phyloP scores from a whole-genome alignment of 805 yeast genomes.

The Candida taoyuanica region DNA sequence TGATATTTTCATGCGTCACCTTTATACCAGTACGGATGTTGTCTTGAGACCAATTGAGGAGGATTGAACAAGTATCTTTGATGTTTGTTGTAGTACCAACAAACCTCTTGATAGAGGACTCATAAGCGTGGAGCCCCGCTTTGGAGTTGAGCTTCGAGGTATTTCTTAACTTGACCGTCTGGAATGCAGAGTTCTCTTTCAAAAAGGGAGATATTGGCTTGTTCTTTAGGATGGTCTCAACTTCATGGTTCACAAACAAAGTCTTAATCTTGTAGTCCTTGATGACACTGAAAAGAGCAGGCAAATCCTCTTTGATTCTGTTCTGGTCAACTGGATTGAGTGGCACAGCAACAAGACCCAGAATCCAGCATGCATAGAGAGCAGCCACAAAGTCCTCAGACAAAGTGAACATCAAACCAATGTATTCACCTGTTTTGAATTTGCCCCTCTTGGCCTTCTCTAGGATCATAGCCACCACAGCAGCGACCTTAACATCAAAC shows the following conservation, averaged over 20 bases:
- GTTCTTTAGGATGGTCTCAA: slow-evolving; percentile 61
- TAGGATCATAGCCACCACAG: slow-evolving; percentile 66
- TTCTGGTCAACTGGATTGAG: slow-evolving; percentile 64
- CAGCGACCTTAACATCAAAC: slow-evolving; percentile 70
- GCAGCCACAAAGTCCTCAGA: slow-evolving; percentile 84
- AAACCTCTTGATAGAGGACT: slow-evolving; percentile 21
- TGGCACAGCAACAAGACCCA: slow-evolving; percentile 78
- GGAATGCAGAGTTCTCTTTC: slow-evolving; percentile 37
- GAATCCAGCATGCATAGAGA: slow-evolving; percentile 76
- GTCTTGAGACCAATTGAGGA: slow-evolving; percentile 72
- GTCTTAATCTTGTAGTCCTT: slow-evolving; percentile 67
- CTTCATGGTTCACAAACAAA: slow-evolving; percentile 73
- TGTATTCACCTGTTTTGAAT: slow-evolving; percentile 64
- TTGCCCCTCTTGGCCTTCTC: slow-evolving; percentile 67
- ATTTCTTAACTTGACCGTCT: slow-evolving; percentile 55
- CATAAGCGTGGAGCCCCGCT: slow-evolving; percentile 18
- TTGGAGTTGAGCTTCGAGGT: slow-evolving; percentile 51
- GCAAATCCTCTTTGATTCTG: slow-evolving; percentile 68
- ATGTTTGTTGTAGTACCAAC: slow-evolving; percentile 7
- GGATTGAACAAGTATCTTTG: slow-evolving; percentile 49
- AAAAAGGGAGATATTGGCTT: slow-evolving; percentile 59
- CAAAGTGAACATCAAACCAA: slow-evolving; percentile 77
- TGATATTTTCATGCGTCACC: slow-evolving; percentile 52
- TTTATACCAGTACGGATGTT: slow-evolving; percentile 54
- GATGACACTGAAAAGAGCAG: slow-evolving; percentile 59